Conservation (phyloP, 768 basidiomycete species). For the Floccularia luteovirens region DNA sequence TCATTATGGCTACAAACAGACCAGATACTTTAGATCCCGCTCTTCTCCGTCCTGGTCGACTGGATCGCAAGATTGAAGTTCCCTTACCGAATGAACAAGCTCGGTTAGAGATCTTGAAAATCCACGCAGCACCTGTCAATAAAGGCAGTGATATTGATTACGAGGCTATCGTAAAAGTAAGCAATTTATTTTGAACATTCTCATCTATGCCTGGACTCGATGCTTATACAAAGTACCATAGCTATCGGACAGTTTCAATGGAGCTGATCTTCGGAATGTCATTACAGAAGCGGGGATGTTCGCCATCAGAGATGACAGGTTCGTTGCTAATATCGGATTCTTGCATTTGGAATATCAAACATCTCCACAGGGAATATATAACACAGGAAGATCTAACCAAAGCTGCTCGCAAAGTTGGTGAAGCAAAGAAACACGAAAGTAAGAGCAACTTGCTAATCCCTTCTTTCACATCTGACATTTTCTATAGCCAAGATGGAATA, state of each 20-base stretch:
- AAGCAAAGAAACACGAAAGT: constrained; percentile 98
- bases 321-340: background rate
- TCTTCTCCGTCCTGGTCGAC: constrained; percentile 87
- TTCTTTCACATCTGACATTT: too few relatives aligned
- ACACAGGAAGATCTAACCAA: constrained; percentile 95
- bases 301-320: constrained; percentile 84
- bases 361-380: constrained; percentile 65
- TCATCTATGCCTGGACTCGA: constrained; percentile 3
- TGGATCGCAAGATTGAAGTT: constrained; percentile 97
- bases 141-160: constrained; percentile 96
- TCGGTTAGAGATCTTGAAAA: constrained; percentile 93
- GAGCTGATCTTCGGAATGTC: constrained; percentile 93
- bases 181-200: constrained; percentile 4
- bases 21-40: constrained; percentile 98
- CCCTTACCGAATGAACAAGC: constrained; percentile 97
- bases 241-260: constrained; percentile 92
- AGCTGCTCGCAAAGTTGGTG: constrained; percentile 90
- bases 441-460: too few relatives aligned
- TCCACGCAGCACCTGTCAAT: constrained; percentile 90
- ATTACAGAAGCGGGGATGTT: constrained; percentile 98
- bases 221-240: constrained; percentile 14
- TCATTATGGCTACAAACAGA: constrained; percentile 99
- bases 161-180: constrained; percentile 93
- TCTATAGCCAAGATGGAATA: constrained; percentile 48
- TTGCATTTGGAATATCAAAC: background rate